Evolutionary conservation across 2,329 filamentous ascomycete genomes (phyloP).

Genomic region (Aspergillus oerlinghausenensis): DNA sequence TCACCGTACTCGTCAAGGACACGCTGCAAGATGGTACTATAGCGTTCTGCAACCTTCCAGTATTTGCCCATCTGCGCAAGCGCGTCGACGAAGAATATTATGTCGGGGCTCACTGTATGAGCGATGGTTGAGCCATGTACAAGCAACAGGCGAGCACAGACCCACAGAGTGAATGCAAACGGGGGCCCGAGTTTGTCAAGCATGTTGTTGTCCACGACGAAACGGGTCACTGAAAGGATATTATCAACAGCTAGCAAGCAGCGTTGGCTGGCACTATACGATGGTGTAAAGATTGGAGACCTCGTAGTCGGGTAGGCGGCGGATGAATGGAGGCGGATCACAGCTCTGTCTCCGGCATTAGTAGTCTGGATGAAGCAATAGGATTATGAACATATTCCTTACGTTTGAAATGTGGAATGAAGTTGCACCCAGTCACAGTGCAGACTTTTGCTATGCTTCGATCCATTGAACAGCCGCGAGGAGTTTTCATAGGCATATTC

Average conservation of each 20-base stretch:
- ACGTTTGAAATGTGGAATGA: conserved; percentile 84
- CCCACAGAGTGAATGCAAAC: conserved; percentile 90
- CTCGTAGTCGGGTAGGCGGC: conserved; percentile 87
- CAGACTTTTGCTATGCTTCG: conserved; percentile 62
- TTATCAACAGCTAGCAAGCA: conserved; percentile 80
- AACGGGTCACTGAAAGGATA: conserved; percentile 72
- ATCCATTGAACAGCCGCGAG: conserved; percentile 65
- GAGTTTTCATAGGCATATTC: conserved; percentile 74
- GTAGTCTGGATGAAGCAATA: background rate
- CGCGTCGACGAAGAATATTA: conserved; percentile 76
- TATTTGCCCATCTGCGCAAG: conserved; percentile 74
- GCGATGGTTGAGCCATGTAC: conserved; percentile 90
- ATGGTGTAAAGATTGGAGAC: conserved; percentile 84
- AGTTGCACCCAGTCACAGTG: conserved; percentile 88
- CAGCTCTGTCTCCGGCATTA: conserved; percentile 49
- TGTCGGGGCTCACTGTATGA: conserved; percentile 72
- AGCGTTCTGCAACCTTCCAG: conserved; percentile 82
- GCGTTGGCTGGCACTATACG: conserved; percentile 76
- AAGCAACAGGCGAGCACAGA: conserved; percentile 77
- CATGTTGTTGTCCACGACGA: conserved; percentile 69
- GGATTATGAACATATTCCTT: conserved; percentile 27
- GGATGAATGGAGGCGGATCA: conserved; percentile 86
- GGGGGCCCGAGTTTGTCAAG: conserved; percentile 79
- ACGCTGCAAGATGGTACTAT: conserved; percentile 71
- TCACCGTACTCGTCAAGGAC: conserved; percentile 84